Evolutionary conservation across 2,329 filamentous ascomycete species (phyloP).

Genomic region (Ustulina deusta): DNA sequence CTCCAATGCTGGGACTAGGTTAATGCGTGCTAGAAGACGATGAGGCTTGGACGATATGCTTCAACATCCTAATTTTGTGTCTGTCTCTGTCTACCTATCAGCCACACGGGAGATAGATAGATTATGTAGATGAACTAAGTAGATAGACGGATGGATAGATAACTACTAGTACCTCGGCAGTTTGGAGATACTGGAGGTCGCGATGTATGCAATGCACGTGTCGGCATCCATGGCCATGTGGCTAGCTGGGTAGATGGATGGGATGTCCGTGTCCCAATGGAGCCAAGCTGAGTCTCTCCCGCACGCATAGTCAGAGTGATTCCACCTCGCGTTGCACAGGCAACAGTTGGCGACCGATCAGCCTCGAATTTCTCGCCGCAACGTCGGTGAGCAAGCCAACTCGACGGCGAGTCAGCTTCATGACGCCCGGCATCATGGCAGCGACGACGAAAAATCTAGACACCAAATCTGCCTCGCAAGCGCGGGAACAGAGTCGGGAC

Average conservation of each 20-base stretch:
- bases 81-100: background rate
- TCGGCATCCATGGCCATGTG: conserved; percentile 28
- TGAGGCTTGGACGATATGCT: too few species aligned
- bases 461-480: background rate
- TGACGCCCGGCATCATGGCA: background rate
- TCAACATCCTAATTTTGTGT: too few species aligned
- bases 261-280: conserved; percentile 14
- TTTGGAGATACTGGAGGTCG: background rate
- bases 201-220: conserved; percentile 23
- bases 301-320: conserved; percentile 8
- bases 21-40: too few species aligned
- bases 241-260: conserved; percentile 13
- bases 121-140: background rate
- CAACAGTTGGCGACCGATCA: conserved; percentile 33
- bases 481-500: conserved; percentile 16
- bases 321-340: conserved; percentile 25
- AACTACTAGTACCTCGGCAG: background rate
- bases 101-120: conserved; percentile 5
- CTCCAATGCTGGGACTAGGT: too few species aligned
- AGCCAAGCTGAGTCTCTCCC: conserved; percentile 26
- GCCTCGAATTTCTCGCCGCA: conserved; percentile 10
- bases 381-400: conserved; percentile 21
- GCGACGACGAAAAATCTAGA: background rate
- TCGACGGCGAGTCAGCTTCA: conserved; percentile 9
- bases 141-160: background rate